Evolutionary conservation across 176 grass and related monocot genomes (phyloP), one percentile per base, ranked within the genome.

Genomic region (Dactylis glomerata): DNA sequence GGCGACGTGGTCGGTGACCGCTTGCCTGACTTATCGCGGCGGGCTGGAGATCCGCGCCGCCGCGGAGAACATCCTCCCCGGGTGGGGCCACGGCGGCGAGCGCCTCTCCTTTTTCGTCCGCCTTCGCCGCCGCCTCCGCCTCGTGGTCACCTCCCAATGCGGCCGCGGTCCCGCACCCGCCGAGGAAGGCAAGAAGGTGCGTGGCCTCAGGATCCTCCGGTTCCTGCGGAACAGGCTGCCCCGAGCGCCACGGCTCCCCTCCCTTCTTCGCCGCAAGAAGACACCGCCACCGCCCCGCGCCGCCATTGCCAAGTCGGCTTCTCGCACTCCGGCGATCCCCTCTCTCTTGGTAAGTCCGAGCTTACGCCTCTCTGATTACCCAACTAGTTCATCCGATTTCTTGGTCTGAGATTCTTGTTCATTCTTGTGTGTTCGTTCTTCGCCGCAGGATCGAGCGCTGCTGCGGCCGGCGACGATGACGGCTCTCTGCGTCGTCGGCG

Each of bases 71-170:
- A 0, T 97, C 46, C 62, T 97, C 61, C 92, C 90, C 1, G 79
- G 83, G 8, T 89, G 86, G 86, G 90, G 92, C 44, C 75, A 36
- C 54, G 92, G 92, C 68, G 88, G 88, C 59, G 92, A 92, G 84
- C 63, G 84, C 41, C 33, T 94, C 69, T 91, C 90, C 77, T 69
- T 94, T 59, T 79, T 94, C 79, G 41, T 97, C 83, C 87, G 81
- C 75, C 86, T 94, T 37, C 92, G 88, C 82, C 87, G 91, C 85
- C 15, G 78, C 14, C 64, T 96, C 65, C 44, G 81, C 68, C 56
- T 90, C 55, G 38, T 33, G 33, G 73, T 93, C 45, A 75, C 27
- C 26, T 75, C 72, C 45, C 27, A 75, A 49, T 75, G 72, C 45
- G 9, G 72, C 71, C 15, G 70, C 44, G 44, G 16, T 0, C 71